Base-by-base conservation (phyloP, 2,329 filamentous ascomycete species). In the Claviceps humidiphila region DNA sequence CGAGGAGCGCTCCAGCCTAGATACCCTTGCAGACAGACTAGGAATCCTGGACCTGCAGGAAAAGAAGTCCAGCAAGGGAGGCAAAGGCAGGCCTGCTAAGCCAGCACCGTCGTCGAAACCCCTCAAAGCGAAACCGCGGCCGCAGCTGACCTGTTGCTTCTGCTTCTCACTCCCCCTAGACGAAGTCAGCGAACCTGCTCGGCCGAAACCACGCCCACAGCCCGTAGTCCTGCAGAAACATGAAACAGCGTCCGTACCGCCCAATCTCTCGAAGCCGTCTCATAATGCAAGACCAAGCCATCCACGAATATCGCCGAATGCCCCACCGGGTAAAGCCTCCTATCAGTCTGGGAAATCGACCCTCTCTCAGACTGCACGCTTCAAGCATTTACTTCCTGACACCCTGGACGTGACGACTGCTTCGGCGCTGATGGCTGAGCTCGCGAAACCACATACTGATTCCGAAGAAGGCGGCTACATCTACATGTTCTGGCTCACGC, bases 401-500 rank as follows among this genome's bases (percentile, higher is more conserved):
- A 69, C 75, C 1, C 72, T 88, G 4, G 76, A 83, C 2, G 82
- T 87, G 1, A 73, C 84, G 58, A 85, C 81, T 0, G 75, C 86
- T 0, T 84, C 88, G 0, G 70, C 75, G 5, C 74, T 97, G 3
- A 76, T 91, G 54, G 74, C 84, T 2, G 90, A 97, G 66, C 75
- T 97, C 9, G 80, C 74, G 68, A 64, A 93, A 78, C 72, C 89
- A 75, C 64, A 63, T 39, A 61, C 65, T 1, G 78, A 90, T 46
- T 89, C 88, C 0, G 72, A 80, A 22, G 87, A 94, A 59, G 74
- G 85, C 13, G 93, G 93, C 40, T 98, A 93, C 70, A 97, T 98
- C 59, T 98, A 98, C 75, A 95, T 98, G 68, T 98, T 97, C 75
- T 96, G 91, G 89, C 76, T 96, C 22, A 96, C 89, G 0, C 82